Percentiles rank a stretch among this genome's conserved stretches.
phyloP scores from a whole-genome alignment of 331 rosid genomes.

The Malus hybrid region DNA sequence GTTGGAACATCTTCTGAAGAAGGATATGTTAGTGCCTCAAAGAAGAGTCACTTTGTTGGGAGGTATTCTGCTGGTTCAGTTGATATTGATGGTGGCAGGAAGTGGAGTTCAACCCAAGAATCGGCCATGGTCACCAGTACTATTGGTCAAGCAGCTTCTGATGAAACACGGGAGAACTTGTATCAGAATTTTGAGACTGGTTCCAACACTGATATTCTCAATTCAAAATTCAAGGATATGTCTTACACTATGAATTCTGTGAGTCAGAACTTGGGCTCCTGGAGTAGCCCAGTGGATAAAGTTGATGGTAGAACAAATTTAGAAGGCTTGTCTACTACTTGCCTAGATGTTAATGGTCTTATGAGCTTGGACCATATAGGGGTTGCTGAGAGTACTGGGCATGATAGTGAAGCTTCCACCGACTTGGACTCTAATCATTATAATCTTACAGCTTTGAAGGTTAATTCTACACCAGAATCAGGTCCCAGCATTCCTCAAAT shows the following conservation, averaged over 20 bases:
- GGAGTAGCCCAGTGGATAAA: conserved; percentile 44
- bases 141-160: conserved; percentile 53
- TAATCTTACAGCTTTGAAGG: conserved; percentile 36
- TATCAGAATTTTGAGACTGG: conserved; percentile 56
- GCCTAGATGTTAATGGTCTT: conserved; percentile 41
- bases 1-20: conserved; percentile 99
- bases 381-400: conserved; percentile 38
- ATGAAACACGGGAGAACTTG: conserved; percentile 43
- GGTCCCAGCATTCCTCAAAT: conserved; percentile 93
- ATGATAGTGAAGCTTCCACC: conserved; percentile 38
- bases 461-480: conserved; percentile 43
- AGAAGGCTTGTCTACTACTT: conserved; percentile 55
- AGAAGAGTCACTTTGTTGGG: conserved; percentile 66
- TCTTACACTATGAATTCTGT: conserved; percentile 29
- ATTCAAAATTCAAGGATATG: conserved; percentile 48
- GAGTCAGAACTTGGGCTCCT: conserved; percentile 45
- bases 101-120: conserved; percentile 90
- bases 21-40: conserved; percentile 60
- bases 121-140: conserved; percentile 43
- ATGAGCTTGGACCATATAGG: conserved; percentile 41
- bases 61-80: conserved; percentile 93
- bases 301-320: conserved; percentile 39
- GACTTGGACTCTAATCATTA: conserved; percentile 45
- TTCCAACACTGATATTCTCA: conserved; percentile 36
- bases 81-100: conserved; percentile 75